Conservation (phyloP, 257 asterid genomes). For the Dorcoceras hygrometricum region DNA sequence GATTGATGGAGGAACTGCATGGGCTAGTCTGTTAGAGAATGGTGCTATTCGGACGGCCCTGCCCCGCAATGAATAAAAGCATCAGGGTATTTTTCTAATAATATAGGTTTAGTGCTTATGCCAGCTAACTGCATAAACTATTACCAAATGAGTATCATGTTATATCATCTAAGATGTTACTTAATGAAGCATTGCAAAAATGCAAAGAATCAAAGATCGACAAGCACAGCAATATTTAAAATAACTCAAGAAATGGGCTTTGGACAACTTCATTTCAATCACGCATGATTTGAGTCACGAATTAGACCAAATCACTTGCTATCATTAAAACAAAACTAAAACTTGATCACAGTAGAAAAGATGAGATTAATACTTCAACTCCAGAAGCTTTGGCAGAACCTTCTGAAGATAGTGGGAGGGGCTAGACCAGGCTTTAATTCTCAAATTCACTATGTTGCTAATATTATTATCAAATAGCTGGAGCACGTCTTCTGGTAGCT, state of each 20-base stretch:
- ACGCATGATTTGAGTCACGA: background rate
- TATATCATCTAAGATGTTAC: background rate
- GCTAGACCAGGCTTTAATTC: slow-evolving; percentile 97
- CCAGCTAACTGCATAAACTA: background rate
- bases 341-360: slow-evolving; percentile 22
- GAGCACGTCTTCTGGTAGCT: slow-evolving; percentile 82
- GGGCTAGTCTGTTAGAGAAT: slow-evolving; percentile 97
- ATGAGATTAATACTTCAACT: slow-evolving; percentile 59
- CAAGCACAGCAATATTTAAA: background rate
- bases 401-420: slow-evolving; percentile 72
- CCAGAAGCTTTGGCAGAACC: slow-evolving; percentile 83
- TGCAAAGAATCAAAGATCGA: background rate
- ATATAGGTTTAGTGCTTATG: background rate
- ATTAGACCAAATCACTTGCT: background rate
- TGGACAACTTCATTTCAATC: background rate
- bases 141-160: background rate
- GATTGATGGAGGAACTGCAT: slow-evolving; percentile 74
- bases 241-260: background rate
- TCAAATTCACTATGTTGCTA: slow-evolving; percentile 85
- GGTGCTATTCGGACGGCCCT: slow-evolving; percentile 99
- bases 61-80: slow-evolving; percentile 34
- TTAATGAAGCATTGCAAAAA: background rate
- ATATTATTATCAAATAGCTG: slow-evolving; percentile 70
- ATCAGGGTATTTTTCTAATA: slow-evolving; percentile 16
- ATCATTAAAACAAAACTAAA: slow-evolving; percentile 3